A percentile compares a stretch with the other conserved stretches of the same genome.
Conservation (phyloP, 1,139 yeast species). For the Hyphopichia khmerensis region DNA sequence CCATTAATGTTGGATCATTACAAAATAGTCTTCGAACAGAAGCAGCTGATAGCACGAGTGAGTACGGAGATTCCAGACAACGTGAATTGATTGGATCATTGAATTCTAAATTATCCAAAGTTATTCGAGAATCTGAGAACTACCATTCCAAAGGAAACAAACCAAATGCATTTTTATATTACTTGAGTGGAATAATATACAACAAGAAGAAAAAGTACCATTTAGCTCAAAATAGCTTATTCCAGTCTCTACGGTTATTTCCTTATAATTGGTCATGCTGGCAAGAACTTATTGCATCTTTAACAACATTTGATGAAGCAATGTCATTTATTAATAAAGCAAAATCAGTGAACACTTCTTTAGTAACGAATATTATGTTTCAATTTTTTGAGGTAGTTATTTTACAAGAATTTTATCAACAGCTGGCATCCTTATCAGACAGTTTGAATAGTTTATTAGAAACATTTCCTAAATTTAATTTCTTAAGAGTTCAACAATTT, state of each 20-base stretch:
- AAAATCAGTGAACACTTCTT: conserved; percentile 18
- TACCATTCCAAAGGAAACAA: conserved; percentile 22
- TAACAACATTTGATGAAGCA: conserved; percentile 66
- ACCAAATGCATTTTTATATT: conserved; percentile 63
- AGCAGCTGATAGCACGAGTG: conserved; percentile 8
- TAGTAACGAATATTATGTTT: conserved; percentile 50
- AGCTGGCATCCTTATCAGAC: conserved; percentile 49
- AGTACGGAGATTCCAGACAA: conserved; percentile 11
- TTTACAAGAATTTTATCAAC: conserved; percentile 79
- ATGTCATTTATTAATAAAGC: conserved; percentile 43
- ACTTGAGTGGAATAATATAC: conserved; percentile 66
- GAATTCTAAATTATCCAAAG: conserved; percentile 35
- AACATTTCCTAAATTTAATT: conserved; percentile 70
- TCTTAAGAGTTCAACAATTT: conserved; percentile 78
- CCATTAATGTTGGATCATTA: conserved; percentile 30
- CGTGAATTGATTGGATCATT: conserved; percentile 16
- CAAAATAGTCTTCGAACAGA: conserved; percentile 6
- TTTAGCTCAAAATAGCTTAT: conserved; percentile 59
- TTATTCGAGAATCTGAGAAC: conserved; percentile 42
- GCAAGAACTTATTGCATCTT: conserved; percentile 73
- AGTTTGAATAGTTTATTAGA: conserved; percentile 47
- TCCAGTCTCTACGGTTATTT: conserved; percentile 57
- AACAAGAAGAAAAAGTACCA: conserved; percentile 59
- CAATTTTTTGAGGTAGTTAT: conserved; percentile 68
- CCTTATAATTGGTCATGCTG: conserved; percentile 96